Base-by-base conservation (phyloP, 192 early-diverging fungal genomes). In the Spinellus fusiger region DNA sequence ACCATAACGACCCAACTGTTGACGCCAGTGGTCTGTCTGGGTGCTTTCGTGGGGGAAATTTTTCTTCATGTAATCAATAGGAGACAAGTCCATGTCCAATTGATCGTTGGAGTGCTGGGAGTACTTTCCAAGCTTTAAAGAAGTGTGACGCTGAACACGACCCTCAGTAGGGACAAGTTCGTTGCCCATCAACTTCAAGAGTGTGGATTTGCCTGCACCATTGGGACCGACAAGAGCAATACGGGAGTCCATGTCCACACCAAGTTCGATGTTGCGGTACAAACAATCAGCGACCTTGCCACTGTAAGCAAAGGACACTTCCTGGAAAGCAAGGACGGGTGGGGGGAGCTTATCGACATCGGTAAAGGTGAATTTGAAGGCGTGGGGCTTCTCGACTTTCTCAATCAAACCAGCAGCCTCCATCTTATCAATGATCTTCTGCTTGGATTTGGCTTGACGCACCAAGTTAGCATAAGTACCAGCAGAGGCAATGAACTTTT, bases 341-440 rank as follows among this genome's bases (percentile, higher is more conserved):
- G 96, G 95, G 28, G 96, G 96, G 48, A 99, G 83, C 67, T 88
- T 90, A 37, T 82, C 87, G 49, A 87, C 82, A 65, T 88, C 81
- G 40, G 88, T 85, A 82, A 99, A 99, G 64, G 78, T 76, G 78
- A 99, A 96, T 65, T 86, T 85, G 82, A 93, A 92, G 61, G 83
- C 64, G 52, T 73, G 77, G 49, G 78, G 80, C 49, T 76, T 73
- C 59, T 93, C 87, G 44, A 96, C 92, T 80, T 96, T 94, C 66
- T 99, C 96, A 50, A 99, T 86, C 54, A 99, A 79, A 66, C 96
- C 96, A 62, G 87, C 96, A 61, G 94, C 96, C 78, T 95, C 92
- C 96, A 99, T 99, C 82, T 99, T 99, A 81, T 99, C 96, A 46
- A 99, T 87, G 75, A 97, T 99, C 90, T 99, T 99, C 71, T 96